A percentile compares a stretch with the other conserved stretches of the same genome.
phyloP scores from a whole-genome alignment of 371 early-diverging fungal species.

The Mucor irregularis region DNA sequence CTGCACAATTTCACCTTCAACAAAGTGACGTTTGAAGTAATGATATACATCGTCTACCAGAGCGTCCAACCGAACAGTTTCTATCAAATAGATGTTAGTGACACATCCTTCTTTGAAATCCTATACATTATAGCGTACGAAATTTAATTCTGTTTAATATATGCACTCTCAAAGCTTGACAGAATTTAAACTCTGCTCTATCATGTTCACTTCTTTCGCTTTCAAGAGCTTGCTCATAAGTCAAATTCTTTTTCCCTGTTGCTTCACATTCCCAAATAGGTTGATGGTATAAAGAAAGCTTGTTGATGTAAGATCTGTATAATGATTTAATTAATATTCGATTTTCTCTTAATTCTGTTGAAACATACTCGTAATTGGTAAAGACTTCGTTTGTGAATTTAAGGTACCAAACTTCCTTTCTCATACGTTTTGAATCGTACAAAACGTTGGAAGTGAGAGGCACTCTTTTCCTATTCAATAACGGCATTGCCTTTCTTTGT shows the following conservation, averaged over 20 bases:
- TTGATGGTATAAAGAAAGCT: constrained; percentile 69
- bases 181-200: constrained; percentile 62
- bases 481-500: constrained; percentile 44
- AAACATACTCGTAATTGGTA: constrained; percentile 77
- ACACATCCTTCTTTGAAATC: neutral
- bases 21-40: constrained; percentile 45
- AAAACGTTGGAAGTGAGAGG: constrained; percentile 33
- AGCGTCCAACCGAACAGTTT: constrained; percentile 46
- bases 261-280: constrained; percentile 78
- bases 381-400: constrained; percentile 88
- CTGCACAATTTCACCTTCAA: constrained; percentile 43
- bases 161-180: constrained; percentile 58
- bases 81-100: constrained; percentile 18
- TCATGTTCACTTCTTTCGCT: constrained; percentile 66
- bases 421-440: constrained; percentile 40
- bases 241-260: constrained; percentile 73
- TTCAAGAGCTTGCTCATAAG: constrained; percentile 82
- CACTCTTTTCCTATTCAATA: constrained; percentile 41
- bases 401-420: constrained; percentile 73
- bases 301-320: constrained; percentile 72
- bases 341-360: neutral
- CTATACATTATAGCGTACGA: constrained; percentile 65
- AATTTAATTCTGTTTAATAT: constrained; percentile 67
- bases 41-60: constrained; percentile 49
- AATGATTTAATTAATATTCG: neutral